These are phyloP conservation scores for Aspergillus uvarum DNA, from an alignment of 2,329 filamentous ascomycete species.

Conservation along the genomic window DNA sequence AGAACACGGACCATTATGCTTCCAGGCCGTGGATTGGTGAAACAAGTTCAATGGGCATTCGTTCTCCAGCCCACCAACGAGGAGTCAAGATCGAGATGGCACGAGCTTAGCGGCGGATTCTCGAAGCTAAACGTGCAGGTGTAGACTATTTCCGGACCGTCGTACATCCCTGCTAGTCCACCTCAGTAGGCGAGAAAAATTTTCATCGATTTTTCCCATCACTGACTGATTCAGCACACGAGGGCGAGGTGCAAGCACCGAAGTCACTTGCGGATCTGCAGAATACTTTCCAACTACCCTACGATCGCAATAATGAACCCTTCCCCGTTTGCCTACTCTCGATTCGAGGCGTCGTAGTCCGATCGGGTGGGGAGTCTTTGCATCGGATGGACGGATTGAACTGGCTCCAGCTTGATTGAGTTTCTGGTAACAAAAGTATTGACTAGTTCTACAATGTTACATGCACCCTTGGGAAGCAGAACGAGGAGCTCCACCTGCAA, in stretches of 20 bases:
- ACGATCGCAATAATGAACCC: not conserved
- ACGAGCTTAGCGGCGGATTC: not conserved
- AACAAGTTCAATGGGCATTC: not conserved
- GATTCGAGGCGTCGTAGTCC: not conserved
- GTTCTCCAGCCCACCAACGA: not conserved
- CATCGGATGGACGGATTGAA: not conserved
- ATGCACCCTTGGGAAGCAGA: not conserved
- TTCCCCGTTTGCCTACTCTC: not conserved
- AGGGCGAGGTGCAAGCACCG: not conserved
- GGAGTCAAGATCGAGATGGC: not conserved
- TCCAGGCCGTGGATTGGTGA: not conserved
- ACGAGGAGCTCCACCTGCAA: not conserved
- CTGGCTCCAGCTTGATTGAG: not conserved
- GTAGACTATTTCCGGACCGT: not conserved
- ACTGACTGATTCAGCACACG: not conserved
- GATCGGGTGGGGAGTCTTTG: not conserved
- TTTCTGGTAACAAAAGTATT: not conserved
- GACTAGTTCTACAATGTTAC: not conserved
- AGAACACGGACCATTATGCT: constrained; percentile 5
- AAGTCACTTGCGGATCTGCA: not conserved
- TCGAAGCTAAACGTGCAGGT: not conserved
- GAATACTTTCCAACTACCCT: not conserved
- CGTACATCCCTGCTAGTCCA: not conserved
- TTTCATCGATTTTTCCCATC: not conserved
- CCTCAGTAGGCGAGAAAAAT: not conserved